Conservation (phyloP, 495 filamentous ascomycete species). For the Cenococcum geophilum region DNA sequence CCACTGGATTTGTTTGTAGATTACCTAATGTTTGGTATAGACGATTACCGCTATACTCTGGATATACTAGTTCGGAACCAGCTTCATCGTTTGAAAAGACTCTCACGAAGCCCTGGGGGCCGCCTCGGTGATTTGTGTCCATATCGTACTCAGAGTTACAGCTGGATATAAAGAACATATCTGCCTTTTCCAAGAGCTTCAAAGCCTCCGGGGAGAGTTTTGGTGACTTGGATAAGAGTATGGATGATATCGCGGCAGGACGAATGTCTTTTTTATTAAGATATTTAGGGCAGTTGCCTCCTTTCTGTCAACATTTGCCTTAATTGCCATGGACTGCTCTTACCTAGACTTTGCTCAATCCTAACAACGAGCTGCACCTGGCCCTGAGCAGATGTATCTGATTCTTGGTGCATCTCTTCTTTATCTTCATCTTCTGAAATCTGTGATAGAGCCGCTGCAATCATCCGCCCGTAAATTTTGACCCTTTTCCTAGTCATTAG, state of each 20-base stretch:
- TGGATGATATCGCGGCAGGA: conserved; percentile 48
- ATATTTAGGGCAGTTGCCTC: conserved; percentile 77
- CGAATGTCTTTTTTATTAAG: conserved; percentile 63
- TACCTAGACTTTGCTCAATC: conserved; percentile 63
- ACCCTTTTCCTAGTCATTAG: conserved; percentile 58
- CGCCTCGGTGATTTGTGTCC: conserved; percentile 82
- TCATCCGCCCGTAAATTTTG: conserved; percentile 61
- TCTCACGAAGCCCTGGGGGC: conserved; percentile 65
- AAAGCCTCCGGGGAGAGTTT: conserved; percentile 47
- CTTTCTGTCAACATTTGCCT: conserved; percentile 12
- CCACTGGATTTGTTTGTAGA: conserved; percentile 54
- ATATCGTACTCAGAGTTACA: conserved; percentile 57
- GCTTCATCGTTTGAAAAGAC: conserved; percentile 49
- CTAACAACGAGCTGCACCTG: conserved; percentile 60
- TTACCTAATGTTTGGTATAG: conserved; percentile 80
- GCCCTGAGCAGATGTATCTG: conserved; percentile 33
- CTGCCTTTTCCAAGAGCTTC: conserved; percentile 55
- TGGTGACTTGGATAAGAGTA: conserved; percentile 45
- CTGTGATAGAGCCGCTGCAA: conserved; percentile 48
- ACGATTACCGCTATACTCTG: conserved; percentile 76
- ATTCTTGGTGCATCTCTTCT: conserved; percentile 29
- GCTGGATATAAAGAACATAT: conserved; percentile 71
- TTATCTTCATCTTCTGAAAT: conserved; percentile 29
- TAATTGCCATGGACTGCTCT: conserved; percentile 13
- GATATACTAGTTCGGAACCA: conserved; percentile 57